phyloP scores from a whole-genome alignment of 177 flowering plant species.

The Tripterygium wilfordii region DNA sequence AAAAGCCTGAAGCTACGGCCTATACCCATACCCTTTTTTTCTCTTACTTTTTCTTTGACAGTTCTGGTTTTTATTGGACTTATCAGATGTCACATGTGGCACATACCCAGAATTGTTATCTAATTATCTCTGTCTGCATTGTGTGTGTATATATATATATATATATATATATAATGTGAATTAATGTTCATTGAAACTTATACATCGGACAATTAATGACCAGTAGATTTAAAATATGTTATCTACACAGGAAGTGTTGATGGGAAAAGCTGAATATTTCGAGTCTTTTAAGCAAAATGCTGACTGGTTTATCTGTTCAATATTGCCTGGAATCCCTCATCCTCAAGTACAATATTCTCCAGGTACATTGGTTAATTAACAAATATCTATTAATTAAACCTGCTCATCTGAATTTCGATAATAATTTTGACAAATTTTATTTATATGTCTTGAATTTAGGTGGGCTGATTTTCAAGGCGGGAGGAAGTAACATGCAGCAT shows the following conservation, averaged over 20 bases:
- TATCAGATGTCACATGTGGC: too few relatives aligned
- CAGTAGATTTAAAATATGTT: neutral
- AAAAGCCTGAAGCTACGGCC: conserved; percentile 10
- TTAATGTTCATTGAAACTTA: neutral
- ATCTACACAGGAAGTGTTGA: conserved; percentile 69
- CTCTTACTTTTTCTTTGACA: conserved; percentile 7
- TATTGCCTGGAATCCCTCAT: conserved; percentile 72
- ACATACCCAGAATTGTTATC: too few relatives aligned
- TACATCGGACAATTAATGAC: neutral
- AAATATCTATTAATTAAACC: too few relatives aligned
- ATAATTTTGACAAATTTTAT: neutral
- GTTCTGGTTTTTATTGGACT: too few relatives aligned
- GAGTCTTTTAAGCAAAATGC: conserved; percentile 67
- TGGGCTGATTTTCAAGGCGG: conserved; percentile 83
- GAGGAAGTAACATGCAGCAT: conserved; percentile 98
- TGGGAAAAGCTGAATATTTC: conserved; percentile 78
- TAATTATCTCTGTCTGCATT: too few relatives aligned
- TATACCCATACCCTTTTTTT: too few relatives aligned
- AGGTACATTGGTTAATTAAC: conserved; percentile 47
- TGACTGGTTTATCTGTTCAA: conserved; percentile 79
- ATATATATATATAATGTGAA: neutral
- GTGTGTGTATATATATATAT: too few relatives aligned
- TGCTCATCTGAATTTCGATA: neutral
- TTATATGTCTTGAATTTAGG: conserved; percentile 24
- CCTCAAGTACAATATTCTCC: conserved; percentile 90